Percentiles rank a stretch among this genome's conserved stretches.
phyloP scores from a whole-genome alignment of 345 rosid genomes.

The Syzygium oleosum region DNA sequence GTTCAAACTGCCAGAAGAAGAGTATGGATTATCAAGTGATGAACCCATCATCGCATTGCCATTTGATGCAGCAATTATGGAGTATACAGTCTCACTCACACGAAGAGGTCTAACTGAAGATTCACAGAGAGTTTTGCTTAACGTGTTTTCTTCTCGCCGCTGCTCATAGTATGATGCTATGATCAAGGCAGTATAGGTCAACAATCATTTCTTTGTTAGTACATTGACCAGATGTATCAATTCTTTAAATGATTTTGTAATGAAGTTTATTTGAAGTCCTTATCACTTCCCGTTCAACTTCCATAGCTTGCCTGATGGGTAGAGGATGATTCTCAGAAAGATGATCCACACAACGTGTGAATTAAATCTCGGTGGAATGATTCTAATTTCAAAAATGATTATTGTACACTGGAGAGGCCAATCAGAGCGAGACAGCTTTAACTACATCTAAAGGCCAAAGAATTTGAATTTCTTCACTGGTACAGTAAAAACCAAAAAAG shows the following conservation, averaged over 20 bases:
- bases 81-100: background rate
- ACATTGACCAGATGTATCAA: background rate
- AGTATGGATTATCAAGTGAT: background rate
- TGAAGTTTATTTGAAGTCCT: background rate
- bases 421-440: too few relatives aligned
- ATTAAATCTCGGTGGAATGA: too few relatives aligned
- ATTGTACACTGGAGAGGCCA: too few relatives aligned
- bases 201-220: background rate
- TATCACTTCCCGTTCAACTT: background rate
- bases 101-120: background rate
- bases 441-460: too few relatives aligned
- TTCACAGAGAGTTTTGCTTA: background rate
- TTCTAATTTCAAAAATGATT: too few relatives aligned
- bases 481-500: too few relatives aligned
- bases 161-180: background rate
- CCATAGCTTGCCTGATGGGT: background rate
- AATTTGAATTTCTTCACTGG: too few relatives aligned
- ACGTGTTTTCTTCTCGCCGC: fast-evolving
- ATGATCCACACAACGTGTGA: background rate
- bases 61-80: background rate
- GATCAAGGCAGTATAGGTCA: background rate
- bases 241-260: background rate
- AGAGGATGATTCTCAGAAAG: background rate
- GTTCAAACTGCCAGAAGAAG: background rate
- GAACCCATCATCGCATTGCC: background rate